These are phyloP conservation scores for Cyphellophora attinorum DNA, from an alignment of 2,329 filamentous ascomycete species.

Conservation along the genomic window DNA sequence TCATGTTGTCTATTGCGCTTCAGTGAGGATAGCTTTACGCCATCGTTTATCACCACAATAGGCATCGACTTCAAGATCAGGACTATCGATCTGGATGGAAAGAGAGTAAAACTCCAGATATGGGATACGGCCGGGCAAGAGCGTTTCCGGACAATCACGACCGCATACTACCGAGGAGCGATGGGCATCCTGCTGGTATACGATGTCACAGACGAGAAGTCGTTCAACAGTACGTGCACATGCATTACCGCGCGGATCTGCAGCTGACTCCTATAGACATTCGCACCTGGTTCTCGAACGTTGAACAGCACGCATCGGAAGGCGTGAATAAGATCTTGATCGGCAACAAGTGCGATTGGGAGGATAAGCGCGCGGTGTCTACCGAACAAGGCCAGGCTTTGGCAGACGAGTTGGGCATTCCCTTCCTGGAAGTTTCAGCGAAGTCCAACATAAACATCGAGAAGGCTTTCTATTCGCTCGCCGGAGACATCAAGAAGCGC, in stretches of 20 bases:
- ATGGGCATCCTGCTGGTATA: conserved; percentile 98
- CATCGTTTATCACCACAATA: conserved; percentile 97
- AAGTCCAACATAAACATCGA: conserved; percentile 99
- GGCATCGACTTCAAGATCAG: conserved; percentile 99
- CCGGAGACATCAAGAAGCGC: conserved; percentile 95
- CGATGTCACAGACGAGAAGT: conserved; percentile 93
- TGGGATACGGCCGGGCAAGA: conserved; percentile 99
- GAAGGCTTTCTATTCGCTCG: conserved; percentile 93
- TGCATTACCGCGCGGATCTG: not conserved
- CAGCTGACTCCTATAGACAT: conserved; percentile 57
- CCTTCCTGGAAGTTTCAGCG: conserved; percentile 95
- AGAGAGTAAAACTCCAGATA: conserved; percentile 98
- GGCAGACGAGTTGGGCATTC: conserved; percentile 91
- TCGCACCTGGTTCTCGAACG: conserved; percentile 98
- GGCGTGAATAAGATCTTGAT: conserved; percentile 99
- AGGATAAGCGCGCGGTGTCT: conserved; percentile 92
- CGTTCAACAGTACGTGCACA: conserved; percentile 74
- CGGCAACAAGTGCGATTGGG: conserved; percentile 99
- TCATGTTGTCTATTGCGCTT: conserved; percentile 94
- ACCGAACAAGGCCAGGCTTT: conserved; percentile 88
- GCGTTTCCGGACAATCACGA: conserved; percentile 96
- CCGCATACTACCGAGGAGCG: conserved; percentile 94
- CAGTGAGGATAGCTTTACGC: conserved; percentile 95
- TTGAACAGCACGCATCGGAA: conserved; percentile 95
- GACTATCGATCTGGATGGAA: conserved; percentile 97